Evolutionary conservation across 1,139 yeast species (phyloP).

Genomic region (Blastobotrys indianensis): DNA sequence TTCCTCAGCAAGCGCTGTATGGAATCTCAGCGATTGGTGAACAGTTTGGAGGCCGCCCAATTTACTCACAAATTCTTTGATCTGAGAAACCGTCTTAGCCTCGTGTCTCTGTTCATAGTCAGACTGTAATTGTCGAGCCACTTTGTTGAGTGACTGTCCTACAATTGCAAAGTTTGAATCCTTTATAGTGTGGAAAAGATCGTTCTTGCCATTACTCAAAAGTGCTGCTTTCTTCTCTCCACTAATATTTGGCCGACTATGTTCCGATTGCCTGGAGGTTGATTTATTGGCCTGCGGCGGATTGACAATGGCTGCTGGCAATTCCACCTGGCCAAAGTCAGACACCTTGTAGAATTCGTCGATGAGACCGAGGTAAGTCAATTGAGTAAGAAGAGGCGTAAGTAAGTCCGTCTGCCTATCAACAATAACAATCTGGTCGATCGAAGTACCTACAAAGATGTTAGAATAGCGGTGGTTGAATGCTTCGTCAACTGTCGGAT

Average conservation of each 20-base stretch:
- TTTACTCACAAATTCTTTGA: constrained; percentile 65
- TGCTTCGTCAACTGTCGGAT: constrained; percentile 1
- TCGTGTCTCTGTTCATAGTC: constrained; percentile 60
- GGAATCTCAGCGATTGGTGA: constrained; percentile 66
- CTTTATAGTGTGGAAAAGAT: constrained; percentile 46
- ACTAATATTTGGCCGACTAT: constrained; percentile 8
- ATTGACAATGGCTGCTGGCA: constrained; percentile 31
- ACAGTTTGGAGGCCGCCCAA: constrained; percentile 61
- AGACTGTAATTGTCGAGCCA: constrained; percentile 66
- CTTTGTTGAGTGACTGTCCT: constrained; percentile 62
- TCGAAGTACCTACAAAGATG: constrained; percentile 30
- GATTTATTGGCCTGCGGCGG: constrained; percentile 12
- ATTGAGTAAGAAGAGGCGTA: constrained; percentile 66
- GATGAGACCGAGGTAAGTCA: constrained; percentile 76
- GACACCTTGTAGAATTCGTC: constrained; percentile 62
- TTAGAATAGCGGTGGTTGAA: constrained; percentile 30
- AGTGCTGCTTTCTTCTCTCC: constrained; percentile 10
- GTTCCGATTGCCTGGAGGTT: constrained; percentile 5
- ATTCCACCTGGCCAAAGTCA: constrained; percentile 42
- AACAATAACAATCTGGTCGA: constrained; percentile 54
- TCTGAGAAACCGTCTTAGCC: constrained; percentile 56
- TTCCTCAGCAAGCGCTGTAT: constrained; percentile 69
- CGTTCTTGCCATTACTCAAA: constrained; percentile 12
- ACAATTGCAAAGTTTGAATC: constrained; percentile 74
- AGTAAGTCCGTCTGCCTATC: constrained; percentile 73